Conservation (phyloP, 75 land plant species). For the Ceratopteris richardii region DNA sequence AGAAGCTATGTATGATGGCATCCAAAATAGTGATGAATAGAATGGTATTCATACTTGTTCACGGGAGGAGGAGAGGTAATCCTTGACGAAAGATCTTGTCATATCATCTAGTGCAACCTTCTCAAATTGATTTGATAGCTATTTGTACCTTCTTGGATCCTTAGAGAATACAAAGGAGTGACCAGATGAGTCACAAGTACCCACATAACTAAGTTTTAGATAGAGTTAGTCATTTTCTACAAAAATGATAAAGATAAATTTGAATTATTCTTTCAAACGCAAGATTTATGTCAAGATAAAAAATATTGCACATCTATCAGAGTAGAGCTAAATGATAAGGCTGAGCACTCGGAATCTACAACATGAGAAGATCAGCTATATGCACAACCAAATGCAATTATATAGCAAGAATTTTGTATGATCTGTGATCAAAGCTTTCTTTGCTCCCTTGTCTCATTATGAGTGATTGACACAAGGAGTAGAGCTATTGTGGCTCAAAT, state of each 20-base stretch:
- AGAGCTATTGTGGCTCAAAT: no score
- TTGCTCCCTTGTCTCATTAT: no score
- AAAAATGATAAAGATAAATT: neutral
- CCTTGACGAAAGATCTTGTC: no score
- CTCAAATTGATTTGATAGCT: slow-evolving; percentile 3
- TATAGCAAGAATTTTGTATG: no score
- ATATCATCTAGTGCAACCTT: neutral
- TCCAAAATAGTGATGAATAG: no score
- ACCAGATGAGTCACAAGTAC: neutral
- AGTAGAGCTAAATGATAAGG: neutral
- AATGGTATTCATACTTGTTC: no score
- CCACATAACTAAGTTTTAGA: neutral
- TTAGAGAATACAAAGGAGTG: neutral
- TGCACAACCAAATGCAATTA: neutral
- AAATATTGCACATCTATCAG: neutral
- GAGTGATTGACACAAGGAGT: no score
- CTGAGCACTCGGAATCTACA: neutral
- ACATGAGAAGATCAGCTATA: neutral
- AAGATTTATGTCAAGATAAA: neutral
- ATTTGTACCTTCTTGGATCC: slow-evolving; percentile 1
- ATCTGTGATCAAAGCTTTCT: no score
- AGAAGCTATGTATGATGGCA: no score
- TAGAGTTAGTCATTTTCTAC: neutral
- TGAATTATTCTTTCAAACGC: neutral
- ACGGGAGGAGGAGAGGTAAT: no score